Percentiles rank a stretch among this genome's conserved stretches.
phyloP scores from a whole-genome alignment of 2,329 filamentous ascomycete genomes.

The Lasiodiplodia citricola region DNA sequence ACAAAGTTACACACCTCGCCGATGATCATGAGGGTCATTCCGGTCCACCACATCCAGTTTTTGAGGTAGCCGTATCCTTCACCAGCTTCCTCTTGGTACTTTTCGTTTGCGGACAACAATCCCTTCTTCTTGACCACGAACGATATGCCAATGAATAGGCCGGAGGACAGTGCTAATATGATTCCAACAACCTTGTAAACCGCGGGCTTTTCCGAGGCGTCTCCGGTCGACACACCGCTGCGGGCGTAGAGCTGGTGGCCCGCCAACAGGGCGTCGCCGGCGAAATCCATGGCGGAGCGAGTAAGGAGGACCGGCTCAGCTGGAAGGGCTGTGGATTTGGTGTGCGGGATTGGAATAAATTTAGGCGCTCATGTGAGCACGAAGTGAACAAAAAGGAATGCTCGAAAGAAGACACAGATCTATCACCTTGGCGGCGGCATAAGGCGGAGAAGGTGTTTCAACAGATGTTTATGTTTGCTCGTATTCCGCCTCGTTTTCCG shows the following conservation, averaged over 20 bases:
- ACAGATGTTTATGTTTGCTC: slow-evolving; percentile 22
- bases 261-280: slow-evolving; percentile 45
- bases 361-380: background rate
- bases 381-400: slow-evolving; percentile 1
- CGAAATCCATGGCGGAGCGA: slow-evolving; percentile 49
- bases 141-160: slow-evolving; percentile 89
- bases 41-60: slow-evolving; percentile 92
- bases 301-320: slow-evolving; percentile 23
- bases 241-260: slow-evolving; percentile 54
- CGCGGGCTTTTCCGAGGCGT: slow-evolving; percentile 47
- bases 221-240: slow-evolving; percentile 43
- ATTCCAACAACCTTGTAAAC: slow-evolving; percentile 88
- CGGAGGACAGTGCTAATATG: slow-evolving; percentile 81
- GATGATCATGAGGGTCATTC: slow-evolving; percentile 96
- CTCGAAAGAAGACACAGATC: background rate
- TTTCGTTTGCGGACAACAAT: slow-evolving; percentile 87
- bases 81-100: slow-evolving; percentile 94
- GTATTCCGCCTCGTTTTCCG: slow-evolving; percentile 12
- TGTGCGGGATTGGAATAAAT: slow-evolving; percentile 27
- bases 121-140: slow-evolving; percentile 97
- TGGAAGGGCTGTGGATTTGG: slow-evolving; percentile 28
- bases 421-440: slow-evolving; percentile 29
- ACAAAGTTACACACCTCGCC: slow-evolving; percentile 98
- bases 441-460: slow-evolving; percentile 21
- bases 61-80: slow-evolving; percentile 98